These are phyloP conservation scores for Xylaria sp. DNA, from an alignment of 2,329 filamentous ascomycete species.

Conservation along the genomic window DNA sequence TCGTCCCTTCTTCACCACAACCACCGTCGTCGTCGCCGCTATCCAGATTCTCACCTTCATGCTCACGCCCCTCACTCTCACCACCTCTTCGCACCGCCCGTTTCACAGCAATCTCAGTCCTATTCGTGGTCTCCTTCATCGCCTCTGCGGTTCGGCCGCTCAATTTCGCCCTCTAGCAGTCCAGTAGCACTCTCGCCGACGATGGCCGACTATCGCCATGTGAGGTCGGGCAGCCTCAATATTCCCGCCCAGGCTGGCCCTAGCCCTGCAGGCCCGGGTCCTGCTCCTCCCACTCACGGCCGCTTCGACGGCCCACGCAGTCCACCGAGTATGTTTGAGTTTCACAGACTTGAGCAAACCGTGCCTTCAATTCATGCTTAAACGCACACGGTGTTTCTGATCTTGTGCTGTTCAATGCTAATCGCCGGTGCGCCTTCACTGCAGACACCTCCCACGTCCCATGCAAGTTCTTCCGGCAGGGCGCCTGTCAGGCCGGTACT, in stretches of 20 bases:
- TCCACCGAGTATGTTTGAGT: constrained; percentile 52
- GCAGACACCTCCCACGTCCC: constrained; percentile 93
- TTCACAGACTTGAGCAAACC: background rate
- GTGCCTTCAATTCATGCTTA: background rate
- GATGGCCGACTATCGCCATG: constrained; percentile 52
- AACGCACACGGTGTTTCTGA: background rate
- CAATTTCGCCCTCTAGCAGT: constrained; percentile 12
- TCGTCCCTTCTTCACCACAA: constrained; percentile 19
- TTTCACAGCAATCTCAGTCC: background rate
- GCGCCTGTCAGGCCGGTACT: constrained; percentile 90
- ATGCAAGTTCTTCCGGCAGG: constrained; percentile 98
- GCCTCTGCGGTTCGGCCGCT: constrained; percentile 19
- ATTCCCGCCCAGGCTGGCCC: constrained; percentile 38
- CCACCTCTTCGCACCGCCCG: constrained; percentile 1
- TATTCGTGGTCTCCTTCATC: constrained; percentile 7
- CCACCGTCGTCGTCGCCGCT: constrained; percentile 9
- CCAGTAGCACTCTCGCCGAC: constrained; percentile 6
- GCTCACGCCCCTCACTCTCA: constrained; percentile 1
- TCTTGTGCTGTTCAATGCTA: constrained; percentile 3
- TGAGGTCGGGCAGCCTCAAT: constrained; percentile 54
- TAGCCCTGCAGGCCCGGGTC: constrained; percentile 26
- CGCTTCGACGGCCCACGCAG: constrained; percentile 57
- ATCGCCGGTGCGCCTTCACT: constrained; percentile 3
- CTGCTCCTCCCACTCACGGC: constrained; percentile 22
- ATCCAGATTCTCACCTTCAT: constrained; percentile 3